Base-by-base conservation (phyloP, 2,329 filamentous ascomycete species). In the Rhynchosporium graminicola region DNA sequence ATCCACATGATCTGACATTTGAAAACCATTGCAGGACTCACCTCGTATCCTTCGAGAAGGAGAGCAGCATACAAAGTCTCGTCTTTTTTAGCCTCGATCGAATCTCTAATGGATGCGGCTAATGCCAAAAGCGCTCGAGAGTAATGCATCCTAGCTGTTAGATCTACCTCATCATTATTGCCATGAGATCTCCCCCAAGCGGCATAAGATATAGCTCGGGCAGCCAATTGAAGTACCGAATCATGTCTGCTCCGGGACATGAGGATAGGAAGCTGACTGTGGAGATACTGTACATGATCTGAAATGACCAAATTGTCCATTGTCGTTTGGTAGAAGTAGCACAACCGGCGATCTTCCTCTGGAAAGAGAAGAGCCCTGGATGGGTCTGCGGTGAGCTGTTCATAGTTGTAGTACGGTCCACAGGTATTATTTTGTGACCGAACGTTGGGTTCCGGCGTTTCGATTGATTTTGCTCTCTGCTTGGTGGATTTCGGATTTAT, bases 31-130 rank as follows among this genome's bases (percentile, higher is more conserved):
- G 42, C 13, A 31, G 31, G 10, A 61, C 60, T 55, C 43, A 67
- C 65, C 51, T 67, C 65, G 42, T 64, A 67, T 20, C 63, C 65
- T 56, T n/a, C 61, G 48, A 67, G 61, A 46, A 67, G 63, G 3
- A 67, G 59, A n/a, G 65, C 63, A n/a, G 65, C 54, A 47, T 67
- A 67, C 46, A 67, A 42, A 20, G 36, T 65, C 33, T 63, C 65
- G 46, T 65, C 63, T 26, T 57, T 60, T 33, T 58, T 65, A 15
- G 56, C 60, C 58, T 67, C 42, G 36, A 61, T 43, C 58, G 65
- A 60, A 52, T 67, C 57, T 63, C 15, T 57, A 43, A 67, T 61
- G 3, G 65, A 47, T 13, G 20, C 28, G 26, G 61, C 61, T 29
- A 65, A 9, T 26, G 62, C 63, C 1, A 54, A 46, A 12, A 65